Evolutionary conservation across 352 stramenopile species (phyloP).

Genomic region (Phytopythium mirpurense): DNA sequence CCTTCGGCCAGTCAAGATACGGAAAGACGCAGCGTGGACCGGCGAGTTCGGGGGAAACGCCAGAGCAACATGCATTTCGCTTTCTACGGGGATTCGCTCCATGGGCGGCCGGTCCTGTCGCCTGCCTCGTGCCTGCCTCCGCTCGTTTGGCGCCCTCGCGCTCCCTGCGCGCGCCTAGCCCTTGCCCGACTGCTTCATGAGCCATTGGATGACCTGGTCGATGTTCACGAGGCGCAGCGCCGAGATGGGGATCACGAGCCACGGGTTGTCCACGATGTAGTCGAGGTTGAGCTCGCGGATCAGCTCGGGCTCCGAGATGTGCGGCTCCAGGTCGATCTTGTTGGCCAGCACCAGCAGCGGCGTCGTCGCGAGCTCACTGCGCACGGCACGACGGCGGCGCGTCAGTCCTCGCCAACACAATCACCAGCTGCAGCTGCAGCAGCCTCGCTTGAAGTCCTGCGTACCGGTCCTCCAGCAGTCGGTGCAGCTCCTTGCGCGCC

Average conservation of each 20-base stretch:
- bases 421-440: too few relatives aligned
- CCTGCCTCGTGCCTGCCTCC: slow-evolving; percentile 5
- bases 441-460: too few relatives aligned
- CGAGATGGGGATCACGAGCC: slow-evolving; percentile 98
- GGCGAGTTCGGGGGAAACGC: too few relatives aligned
- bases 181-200: slow-evolving; percentile 93
- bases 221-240: slow-evolving; percentile 96
- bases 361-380: slow-evolving; percentile 84
- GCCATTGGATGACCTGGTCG: slow-evolving; percentile 96
- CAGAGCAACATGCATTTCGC: slow-evolving; percentile 5
- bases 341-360: slow-evolving; percentile 97
- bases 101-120: not conserved
- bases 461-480: slow-evolving; percentile 92
- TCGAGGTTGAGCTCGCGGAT: slow-evolving; percentile 96
- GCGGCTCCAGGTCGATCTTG: slow-evolving; percentile 97
- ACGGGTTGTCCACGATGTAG: slow-evolving; percentile 98
- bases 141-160: not conserved
- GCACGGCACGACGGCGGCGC: not conserved
- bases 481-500: slow-evolving; percentile 92
- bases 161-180: slow-evolving; percentile 35
- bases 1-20: too few relatives aligned
- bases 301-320: slow-evolving; percentile 87
- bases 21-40: too few relatives aligned
- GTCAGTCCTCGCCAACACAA: too few relatives aligned
- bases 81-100: slow-evolving; percentile 4